Base-by-base conservation (phyloP, 2,329 filamentous ascomycete genomes). In the Aspergillus sp. region DNA sequence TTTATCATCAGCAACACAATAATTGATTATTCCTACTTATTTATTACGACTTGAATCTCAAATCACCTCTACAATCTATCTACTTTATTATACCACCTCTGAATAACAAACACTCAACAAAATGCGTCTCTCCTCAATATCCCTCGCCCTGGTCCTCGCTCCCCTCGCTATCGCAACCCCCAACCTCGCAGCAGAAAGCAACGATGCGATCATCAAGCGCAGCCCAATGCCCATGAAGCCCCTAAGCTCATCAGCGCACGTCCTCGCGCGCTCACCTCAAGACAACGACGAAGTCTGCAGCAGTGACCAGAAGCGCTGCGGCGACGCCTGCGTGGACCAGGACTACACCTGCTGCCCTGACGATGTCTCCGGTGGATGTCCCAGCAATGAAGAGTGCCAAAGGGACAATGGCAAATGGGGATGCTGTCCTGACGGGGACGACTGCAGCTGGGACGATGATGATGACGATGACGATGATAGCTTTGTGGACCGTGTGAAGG, bases 361-460 rank as follows among this genome's bases (percentile, higher is more conserved):
- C 2, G 12, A 51, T 19, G 53, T 50, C 27, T 42, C 22, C 2
- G 53, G 53, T 46, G 53, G 53, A 4, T 56, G 53, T 17, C 53
- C 53, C 3, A 42, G 45, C 12, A 40, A 50, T n/a, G 45, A 56
- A 37, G 45, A 56, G n/a, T 56, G 53, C 8, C 45, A 50, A 9
- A 9, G 27, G 17, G 53, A 50, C 19, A 20, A 51, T 24, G 53
- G 30, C 7, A 22, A 39, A 8, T 56, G 46, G 45, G 53, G 53
- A 37, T 56, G 53, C n/a, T 56, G 53, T 11, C 53, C 53, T 15
- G 53, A 56, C 3, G 46, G 53, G 5, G 37, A 44, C 3, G 46
- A 50, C n/a, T 56, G 53, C 27, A 13, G 27, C 5, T 56, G 53
- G 53, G 53, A 56, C 9, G 40, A 55, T 27, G 46, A 55, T 12